Percentiles rank a stretch among this genome's conserved stretches.
phyloP scores from a whole-genome alignment of 306 rosid species.

The Geum urbanum region DNA sequence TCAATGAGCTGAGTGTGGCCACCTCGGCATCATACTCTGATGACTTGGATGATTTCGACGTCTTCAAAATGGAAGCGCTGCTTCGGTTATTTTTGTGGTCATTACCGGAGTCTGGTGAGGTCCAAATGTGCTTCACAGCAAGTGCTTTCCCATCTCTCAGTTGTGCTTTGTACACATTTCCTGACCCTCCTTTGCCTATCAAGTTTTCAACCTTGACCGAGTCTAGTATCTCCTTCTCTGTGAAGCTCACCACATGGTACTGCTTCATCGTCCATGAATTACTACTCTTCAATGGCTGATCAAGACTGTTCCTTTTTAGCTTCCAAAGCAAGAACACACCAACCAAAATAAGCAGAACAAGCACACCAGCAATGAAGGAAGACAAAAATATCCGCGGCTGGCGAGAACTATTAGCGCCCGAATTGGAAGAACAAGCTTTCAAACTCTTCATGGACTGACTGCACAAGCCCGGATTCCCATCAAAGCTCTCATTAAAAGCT shows the following conservation, averaged over 20 bases:
- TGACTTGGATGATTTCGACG: constrained; percentile 29
- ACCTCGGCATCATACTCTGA: constrained; percentile 78
- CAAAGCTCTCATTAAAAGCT: constrained; percentile 57
- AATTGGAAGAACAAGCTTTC: constrained; percentile 40
- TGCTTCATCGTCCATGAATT: constrained; percentile 69
- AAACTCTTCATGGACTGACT: constrained; percentile 40
- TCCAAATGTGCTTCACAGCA: constrained; percentile 83
- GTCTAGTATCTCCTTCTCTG: constrained; percentile 58
- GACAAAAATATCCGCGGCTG: constrained; percentile 31
- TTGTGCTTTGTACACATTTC: constrained; percentile 65
- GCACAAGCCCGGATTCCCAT: constrained; percentile 77
- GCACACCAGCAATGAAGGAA: constrained; percentile 43
- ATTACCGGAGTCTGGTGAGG: constrained; percentile 37
- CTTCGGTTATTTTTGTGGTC: constrained; percentile 36
- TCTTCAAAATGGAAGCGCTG: constrained; percentile 54
- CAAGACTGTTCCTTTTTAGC: constrained; percentile 38
- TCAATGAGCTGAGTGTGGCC: constrained; percentile 72
- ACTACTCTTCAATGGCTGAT: constrained; percentile 37
- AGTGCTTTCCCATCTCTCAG: constrained; percentile 52
- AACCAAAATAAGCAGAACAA: constrained; percentile 37
- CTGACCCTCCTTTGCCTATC: constrained; percentile 91
- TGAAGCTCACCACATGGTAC: constrained; percentile 54
- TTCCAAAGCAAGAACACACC: constrained; percentile 39
- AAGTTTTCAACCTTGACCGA: constrained; percentile 55
- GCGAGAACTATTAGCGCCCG: constrained; percentile 26